These are phyloP conservation scores for Jatropha multifida DNA, from an alignment of 441 rosid species.

Conservation along the genomic window DNA sequence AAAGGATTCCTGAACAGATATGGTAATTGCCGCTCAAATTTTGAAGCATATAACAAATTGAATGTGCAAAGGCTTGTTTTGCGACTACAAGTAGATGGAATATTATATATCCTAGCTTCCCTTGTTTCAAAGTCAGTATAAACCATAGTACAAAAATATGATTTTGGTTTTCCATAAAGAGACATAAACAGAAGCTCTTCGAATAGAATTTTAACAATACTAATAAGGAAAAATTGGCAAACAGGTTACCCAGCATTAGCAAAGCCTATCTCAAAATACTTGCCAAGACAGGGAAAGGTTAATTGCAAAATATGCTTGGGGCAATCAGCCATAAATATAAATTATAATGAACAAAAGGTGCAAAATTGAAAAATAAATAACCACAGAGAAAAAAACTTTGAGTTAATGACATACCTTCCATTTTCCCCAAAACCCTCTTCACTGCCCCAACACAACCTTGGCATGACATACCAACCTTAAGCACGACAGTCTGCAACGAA, in stretches of 20 bases:
- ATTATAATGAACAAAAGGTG: not conserved
- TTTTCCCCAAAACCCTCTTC: constrained; percentile 78
- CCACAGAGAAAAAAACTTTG: not conserved
- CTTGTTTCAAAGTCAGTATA: not conserved
- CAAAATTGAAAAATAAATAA: not conserved
- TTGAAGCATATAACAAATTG: not conserved
- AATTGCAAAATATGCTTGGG: not conserved
- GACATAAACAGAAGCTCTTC: not conserved
- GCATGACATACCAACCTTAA: constrained; percentile 91
- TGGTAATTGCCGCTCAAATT: not conserved
- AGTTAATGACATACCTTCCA: constrained; percentile 63
- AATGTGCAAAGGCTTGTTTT: not conserved
- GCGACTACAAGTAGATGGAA: not conserved
- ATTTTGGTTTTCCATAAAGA: not conserved
- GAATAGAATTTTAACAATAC: not conserved
- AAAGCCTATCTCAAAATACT: not conserved
- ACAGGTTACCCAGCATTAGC: not conserved
- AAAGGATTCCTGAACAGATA: not conserved
- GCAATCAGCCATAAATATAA: not conserved
- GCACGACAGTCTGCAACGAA: constrained; percentile 72
- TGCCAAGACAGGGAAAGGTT: not conserved
- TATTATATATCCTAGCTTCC: not conserved
- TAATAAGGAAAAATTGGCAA: not conserved
- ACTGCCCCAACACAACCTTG: constrained; percentile 92
- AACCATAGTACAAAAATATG: not conserved